Conservation (phyloP, 805 yeast genomes). For the Myxozyma vanderwaltii region DNA sequence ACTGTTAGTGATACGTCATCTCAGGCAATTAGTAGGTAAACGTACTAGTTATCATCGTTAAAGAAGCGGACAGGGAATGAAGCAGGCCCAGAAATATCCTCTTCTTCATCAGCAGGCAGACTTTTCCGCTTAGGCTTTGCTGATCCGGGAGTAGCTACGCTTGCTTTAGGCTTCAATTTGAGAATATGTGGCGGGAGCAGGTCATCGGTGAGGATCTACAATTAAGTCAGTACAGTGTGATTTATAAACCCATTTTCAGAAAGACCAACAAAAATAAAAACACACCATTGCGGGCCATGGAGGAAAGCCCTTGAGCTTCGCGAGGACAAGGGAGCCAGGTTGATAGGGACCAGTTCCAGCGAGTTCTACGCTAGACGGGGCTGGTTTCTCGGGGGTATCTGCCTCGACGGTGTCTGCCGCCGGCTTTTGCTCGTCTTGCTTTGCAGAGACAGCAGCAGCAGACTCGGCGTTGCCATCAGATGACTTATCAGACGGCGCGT, state of each 20-base stretch:
- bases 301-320: constrained; percentile 83
- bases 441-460: background rate
- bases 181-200: constrained; percentile 35
- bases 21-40: too few species aligned
- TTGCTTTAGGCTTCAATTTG: constrained; percentile 49
- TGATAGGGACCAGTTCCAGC: constrained; percentile 36
- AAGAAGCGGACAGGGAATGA: constrained; percentile 64
- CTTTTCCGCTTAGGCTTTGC: constrained; percentile 34
- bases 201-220: constrained; percentile 36
- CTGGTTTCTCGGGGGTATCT: background rate
- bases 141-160: constrained; percentile 42
- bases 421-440: background rate
- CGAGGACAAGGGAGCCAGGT: constrained; percentile 64
- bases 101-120: constrained; percentile 10
- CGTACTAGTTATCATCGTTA: constrained; percentile 63
- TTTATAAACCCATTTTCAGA: background rate
- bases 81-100: constrained; percentile 14
- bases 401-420: background rate
- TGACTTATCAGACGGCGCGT: constrained; percentile 1
- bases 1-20: background rate
- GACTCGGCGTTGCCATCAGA: background rate
- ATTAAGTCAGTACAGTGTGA: background rate
- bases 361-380: background rate
- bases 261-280: background rate
- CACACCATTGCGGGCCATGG: constrained; percentile 87